A percentile compares a stretch with the other conserved stretches of the same genome.
Conservation (phyloP, 495 filamentous ascomycete species). For the Lasiosphaeria miniovina region DNA sequence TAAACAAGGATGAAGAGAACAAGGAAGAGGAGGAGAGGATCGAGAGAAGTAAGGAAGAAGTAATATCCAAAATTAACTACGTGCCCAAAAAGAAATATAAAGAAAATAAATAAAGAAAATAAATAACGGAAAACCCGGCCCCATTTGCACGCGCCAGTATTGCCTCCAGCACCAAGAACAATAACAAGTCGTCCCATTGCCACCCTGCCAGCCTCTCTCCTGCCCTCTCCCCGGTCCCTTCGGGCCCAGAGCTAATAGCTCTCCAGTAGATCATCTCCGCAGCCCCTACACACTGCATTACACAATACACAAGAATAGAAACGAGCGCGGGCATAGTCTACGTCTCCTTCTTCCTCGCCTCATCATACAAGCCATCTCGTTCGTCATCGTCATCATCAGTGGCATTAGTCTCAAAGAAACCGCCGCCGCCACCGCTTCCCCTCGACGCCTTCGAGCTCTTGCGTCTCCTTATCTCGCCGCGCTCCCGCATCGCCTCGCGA, state of each 20-base stretch:
- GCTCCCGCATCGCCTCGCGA: slow-evolving; percentile 81
- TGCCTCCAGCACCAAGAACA: too few species aligned
- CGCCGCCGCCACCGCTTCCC: slow-evolving; percentile 20
- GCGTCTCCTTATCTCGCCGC: slow-evolving; percentile 68
- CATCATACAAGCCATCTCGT: slow-evolving; percentile 24
- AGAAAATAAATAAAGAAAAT: neutral
- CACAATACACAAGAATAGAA: neutral
- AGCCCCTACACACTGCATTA: neutral
- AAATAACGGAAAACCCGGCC: neutral
- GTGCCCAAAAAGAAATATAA: neutral
- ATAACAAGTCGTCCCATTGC: too few species aligned
- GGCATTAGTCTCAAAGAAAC: slow-evolving; percentile 40
- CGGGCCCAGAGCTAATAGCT: too few species aligned
- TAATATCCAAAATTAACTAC: neutral
- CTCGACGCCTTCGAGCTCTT: slow-evolving; percentile 53
- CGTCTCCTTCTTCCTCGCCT: slow-evolving; percentile 26
- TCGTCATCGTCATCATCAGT: slow-evolving; percentile 17
- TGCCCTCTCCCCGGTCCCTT: too few species aligned
- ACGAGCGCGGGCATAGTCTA: too few species aligned
- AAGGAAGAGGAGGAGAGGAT: neutral
- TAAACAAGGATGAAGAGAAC: neutral
- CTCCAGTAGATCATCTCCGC: neutral
- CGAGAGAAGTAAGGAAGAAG: slow-evolving; percentile 1
- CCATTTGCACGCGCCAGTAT: too few species aligned
- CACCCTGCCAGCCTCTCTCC: too few species aligned